These are phyloP conservation scores for Fistulinella cinereoalba DNA, from an alignment of 1,284 basidiomycete species.

Conservation along the genomic window DNA sequence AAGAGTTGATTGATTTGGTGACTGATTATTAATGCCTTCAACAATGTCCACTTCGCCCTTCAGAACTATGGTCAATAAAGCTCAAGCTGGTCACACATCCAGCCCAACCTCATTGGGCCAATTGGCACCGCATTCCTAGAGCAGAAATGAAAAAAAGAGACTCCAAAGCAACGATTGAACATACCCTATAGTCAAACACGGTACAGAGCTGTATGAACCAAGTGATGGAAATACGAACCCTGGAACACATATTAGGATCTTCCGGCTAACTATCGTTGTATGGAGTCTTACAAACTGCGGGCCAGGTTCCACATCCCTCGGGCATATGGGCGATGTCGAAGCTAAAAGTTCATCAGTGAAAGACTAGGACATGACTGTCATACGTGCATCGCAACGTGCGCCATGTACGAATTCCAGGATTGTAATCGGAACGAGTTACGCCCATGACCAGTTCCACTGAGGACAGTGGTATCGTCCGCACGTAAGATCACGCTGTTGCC, in stretches of 20 bases:
- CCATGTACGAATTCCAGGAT: slow-evolving; percentile 31
- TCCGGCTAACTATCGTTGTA: neutral
- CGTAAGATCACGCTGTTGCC: slow-evolving; percentile 42
- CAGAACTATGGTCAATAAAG: neutral
- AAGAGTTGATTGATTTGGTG: slow-evolving; percentile 55
- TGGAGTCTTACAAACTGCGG: slow-evolving; percentile 28
- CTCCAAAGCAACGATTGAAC: neutral
- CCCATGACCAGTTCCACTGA: slow-evolving; percentile 28
- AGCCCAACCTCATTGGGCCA: too few relatives aligned
- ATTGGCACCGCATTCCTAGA: too few relatives aligned
- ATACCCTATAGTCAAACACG: neutral
- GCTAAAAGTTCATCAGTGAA: slow-evolving; percentile 8
- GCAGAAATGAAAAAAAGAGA: too few relatives aligned
- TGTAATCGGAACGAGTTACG: slow-evolving; percentile 36
- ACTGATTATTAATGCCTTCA: slow-evolving; percentile 61
- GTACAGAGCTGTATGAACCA: neutral
- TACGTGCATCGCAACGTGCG: slow-evolving; percentile 34
- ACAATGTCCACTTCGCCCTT: slow-evolving; percentile 61
- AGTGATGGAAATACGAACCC: slow-evolving; percentile 6
- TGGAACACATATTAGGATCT: neutral
- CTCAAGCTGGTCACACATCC: too few relatives aligned
- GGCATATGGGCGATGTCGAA: slow-evolving; percentile 38
- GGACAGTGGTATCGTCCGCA: slow-evolving; percentile 31
- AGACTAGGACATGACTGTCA: neutral
- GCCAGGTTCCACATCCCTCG: slow-evolving; percentile 38